Conservation (phyloP, 768 basidiomycete genomes). For the Tephrocybe sp. region DNA sequence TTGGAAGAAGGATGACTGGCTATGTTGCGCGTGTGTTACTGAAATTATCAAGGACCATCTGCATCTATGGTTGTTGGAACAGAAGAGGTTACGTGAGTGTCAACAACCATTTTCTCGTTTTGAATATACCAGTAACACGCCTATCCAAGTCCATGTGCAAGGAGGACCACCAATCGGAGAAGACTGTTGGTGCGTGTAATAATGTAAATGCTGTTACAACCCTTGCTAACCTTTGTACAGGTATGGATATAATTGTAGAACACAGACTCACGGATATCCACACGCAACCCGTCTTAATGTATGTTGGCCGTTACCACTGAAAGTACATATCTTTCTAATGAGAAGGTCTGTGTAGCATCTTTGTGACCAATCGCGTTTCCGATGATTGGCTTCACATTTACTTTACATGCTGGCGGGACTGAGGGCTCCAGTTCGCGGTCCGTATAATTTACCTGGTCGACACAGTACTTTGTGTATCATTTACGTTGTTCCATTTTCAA, state of each 20-base stretch:
- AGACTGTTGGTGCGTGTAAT: slow-evolving; percentile 26
- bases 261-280: slow-evolving; percentile 21
- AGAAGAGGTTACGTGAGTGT: slow-evolving; percentile 20
- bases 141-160: slow-evolving; percentile 1
- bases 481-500: neutral
- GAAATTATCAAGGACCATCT: slow-evolving; percentile 25
- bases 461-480: neutral
- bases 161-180: slow-evolving; percentile 16
- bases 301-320: slow-evolving; percentile 4
- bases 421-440: too few species aligned
- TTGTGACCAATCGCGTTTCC: slow-evolving; percentile 19
- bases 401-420: neutral
- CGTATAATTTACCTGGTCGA: too few species aligned
- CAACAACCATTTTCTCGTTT: too few species aligned
- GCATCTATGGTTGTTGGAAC: slow-evolving; percentile 25
- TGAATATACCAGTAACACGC: neutral
- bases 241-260: slow-evolving; percentile 32
- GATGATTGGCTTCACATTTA: too few species aligned
- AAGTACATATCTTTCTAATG: neutral
- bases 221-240: slow-evolving; percentile 9
- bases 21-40: slow-evolving; percentile 30
- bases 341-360: slow-evolving; percentile 16
- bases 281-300: slow-evolving; percentile 29
- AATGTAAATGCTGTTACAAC: neutral
- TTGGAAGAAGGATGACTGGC: slow-evolving; percentile 29